Base-by-base conservation (phyloP, 2,329 filamentous ascomycete species). In the Fusarium penzigii region DNA sequence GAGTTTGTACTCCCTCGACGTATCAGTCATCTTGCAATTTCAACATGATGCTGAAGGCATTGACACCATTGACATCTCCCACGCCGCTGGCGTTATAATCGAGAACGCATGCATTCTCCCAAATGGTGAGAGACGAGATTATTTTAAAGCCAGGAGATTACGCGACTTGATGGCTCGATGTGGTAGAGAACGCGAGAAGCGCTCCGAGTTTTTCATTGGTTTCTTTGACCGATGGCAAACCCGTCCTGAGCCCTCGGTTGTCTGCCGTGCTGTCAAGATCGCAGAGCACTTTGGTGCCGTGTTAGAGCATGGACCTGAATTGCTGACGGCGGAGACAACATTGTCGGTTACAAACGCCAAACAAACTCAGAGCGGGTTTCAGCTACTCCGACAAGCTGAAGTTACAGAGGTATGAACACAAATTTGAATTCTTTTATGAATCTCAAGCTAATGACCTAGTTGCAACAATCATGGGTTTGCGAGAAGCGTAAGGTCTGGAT, bases 271-370 rank as follows among this genome's bases (percentile, higher is more conserved):
- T 11, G 56, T 58, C 10, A 60, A 59, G 42, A 11, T 60, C n/a
- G 57, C 57, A 5, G 49, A 59, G n/a, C 57, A 60, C 13, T 58
- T 60, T 2, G 57, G 53, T n/a, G 57, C 57, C 5, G 53, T 60
- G 8, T 52, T 60, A 17, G 56, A 60, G 20, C 57, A 60, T 50
- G 57, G 56, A 9, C 56, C 57, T 2, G 34, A 36, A 8, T 52
- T 56, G 14, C 39, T 46, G 3, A 42, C 11, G n/a, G 44, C 34
- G 29, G 29, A 40, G 11, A 12, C n/a, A 12, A 58, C 52, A 16
- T 46, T 34, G 7, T 49, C 53, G 1, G 39, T 49, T 2, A 17
- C 49, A 6, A 58, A 52, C 14, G 53, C 56, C 1, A 54, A 20
- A 3, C 52, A 51, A 12, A 52, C 56, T 2, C 39, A 59, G n/a